Evolutionary conservation across 352 stramenopile species (phyloP).

Genomic region (Blastocystis sp.): DNA sequence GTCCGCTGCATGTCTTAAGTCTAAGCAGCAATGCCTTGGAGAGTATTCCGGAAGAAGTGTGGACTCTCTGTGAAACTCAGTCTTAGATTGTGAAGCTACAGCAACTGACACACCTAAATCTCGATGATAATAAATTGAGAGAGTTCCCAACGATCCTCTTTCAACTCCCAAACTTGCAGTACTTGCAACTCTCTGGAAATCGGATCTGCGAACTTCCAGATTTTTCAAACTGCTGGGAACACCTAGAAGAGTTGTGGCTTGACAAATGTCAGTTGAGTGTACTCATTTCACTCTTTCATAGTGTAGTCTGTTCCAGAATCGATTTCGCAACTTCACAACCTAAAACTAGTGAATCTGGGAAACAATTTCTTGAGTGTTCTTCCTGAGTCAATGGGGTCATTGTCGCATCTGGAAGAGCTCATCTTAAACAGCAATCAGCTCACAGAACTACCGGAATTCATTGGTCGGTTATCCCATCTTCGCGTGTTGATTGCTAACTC

Average conservation of each 20-base stretch:
- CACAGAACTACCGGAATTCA: not conserved
- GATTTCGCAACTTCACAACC: not conserved
- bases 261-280: constrained; percentile 21
- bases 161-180: not conserved
- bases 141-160: not conserved
- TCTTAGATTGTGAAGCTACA: not conserved
- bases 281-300: not conserved
- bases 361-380: not conserved
- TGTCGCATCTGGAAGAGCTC: not conserved
- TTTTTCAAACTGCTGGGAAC: not conserved
- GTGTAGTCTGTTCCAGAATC: not conserved
- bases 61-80: no score
- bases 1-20: not conserved
- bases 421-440: not conserved
- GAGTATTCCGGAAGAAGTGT: not conserved
- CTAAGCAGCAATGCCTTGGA: constrained; percentile 9
- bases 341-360: not conserved
- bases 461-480: not conserved
- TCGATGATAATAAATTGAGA: constrained; percentile 7
- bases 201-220: not conserved
- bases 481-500: not conserved
- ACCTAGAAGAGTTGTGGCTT: not conserved
- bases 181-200: constrained; percentile 3
- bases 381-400: not conserved
- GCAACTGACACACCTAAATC: not conserved